Evolutionary conservation across 2,329 filamentous ascomycete species (phyloP), one percentile per base, ranked within the genome.

Genomic region (Neoscytalidium dimidiatum): DNA sequence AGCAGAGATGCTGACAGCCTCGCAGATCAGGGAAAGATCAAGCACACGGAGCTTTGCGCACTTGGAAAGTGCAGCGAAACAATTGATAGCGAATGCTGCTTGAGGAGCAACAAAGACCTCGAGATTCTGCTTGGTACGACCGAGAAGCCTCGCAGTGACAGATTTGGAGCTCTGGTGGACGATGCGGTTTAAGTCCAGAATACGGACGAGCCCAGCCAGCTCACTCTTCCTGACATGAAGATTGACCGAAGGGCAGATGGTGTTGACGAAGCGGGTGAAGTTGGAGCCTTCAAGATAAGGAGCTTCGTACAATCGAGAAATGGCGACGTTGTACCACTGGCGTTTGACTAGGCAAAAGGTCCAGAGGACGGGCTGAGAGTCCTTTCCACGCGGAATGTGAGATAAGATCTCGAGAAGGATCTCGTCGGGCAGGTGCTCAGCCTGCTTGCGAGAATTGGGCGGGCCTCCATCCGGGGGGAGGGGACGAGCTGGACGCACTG

Each of bases 151-250:
- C 21, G 86, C 84, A 0, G 86, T 88, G 9, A 82, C 74, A 57
- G 84, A 85, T 68, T 85, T 86, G 64, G 80, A 83, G 66, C 84
- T 84, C 68, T 88, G 83, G 69, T 89, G 85, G 2, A 88, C 85
- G 17, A 89, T 81, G 44, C 73, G 69, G 11, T 80, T 79, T 73
- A 89, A 79, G 69, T 88, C 79, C 41, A 89, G 77, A 11, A 75
- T 71, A 38, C 80, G 81, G 14, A 89, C 83, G 49, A 86, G 73
- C n/a, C 75, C 75, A 0, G 83, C 81, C 44, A 83, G 69, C 14
- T 81, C 80, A 58, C 79, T 82, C 64, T 80, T 81, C 33, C 81
- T 81, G 29, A 83, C 78, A 64, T 82, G 81, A 0, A 80, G 75
- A 62, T 81, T 81, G 41, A 83, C 78, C 0, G 80, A 81, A 0